A percentile compares a stretch with the other conserved stretches of the same genome.
phyloP scores from a whole-genome alignment of 306 rosid species.

The Urtica urens region DNA sequence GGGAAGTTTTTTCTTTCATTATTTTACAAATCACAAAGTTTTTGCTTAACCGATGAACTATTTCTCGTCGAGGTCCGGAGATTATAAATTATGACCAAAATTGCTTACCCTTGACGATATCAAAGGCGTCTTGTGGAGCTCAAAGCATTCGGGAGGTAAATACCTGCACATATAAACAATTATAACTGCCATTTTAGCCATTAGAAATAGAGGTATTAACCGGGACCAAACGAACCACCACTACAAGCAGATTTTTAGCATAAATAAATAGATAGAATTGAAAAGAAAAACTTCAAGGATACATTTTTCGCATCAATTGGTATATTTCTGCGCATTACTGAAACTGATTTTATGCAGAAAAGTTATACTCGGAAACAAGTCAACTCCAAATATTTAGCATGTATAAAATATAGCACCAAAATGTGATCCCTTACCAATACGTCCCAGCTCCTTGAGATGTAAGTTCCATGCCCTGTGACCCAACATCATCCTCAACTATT shows the following conservation, averaged over 20 bases:
- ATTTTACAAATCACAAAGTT: too few relatives aligned
- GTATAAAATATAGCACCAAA: slow-evolving; percentile 4
- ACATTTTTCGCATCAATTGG: not conserved
- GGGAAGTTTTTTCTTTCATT: too few relatives aligned
- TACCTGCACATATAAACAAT: slow-evolving; percentile 43
- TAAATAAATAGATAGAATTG: not conserved
- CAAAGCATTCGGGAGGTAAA: slow-evolving; percentile 97
- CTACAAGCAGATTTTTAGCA: not conserved
- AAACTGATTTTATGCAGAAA: too few relatives aligned
- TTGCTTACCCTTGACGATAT: slow-evolving; percentile 83
- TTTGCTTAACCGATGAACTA: too few relatives aligned
- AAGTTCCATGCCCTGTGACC: slow-evolving; percentile 99
- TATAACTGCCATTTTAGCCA: slow-evolving; percentile 1
- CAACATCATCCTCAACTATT: slow-evolving; percentile 93
- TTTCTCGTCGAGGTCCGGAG: too few relatives aligned
- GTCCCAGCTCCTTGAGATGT: slow-evolving; percentile 99
- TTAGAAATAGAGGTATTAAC: not conserved
- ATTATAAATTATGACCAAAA: slow-evolving; percentile 4
- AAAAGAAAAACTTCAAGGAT: not conserved
- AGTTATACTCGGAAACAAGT: too few relatives aligned
- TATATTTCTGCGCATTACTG: too few relatives aligned
- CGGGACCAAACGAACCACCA: not conserved
- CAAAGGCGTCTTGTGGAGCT: slow-evolving; percentile 82
- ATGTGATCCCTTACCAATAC: slow-evolving; percentile 65
- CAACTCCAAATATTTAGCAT: too few relatives aligned